Percentiles rank a stretch among this genome's conserved stretches.
Evolutionary conservation across 2,329 filamentous ascomycete species (phyloP).

Genomic region (Penicillium rolfsii): DNA sequence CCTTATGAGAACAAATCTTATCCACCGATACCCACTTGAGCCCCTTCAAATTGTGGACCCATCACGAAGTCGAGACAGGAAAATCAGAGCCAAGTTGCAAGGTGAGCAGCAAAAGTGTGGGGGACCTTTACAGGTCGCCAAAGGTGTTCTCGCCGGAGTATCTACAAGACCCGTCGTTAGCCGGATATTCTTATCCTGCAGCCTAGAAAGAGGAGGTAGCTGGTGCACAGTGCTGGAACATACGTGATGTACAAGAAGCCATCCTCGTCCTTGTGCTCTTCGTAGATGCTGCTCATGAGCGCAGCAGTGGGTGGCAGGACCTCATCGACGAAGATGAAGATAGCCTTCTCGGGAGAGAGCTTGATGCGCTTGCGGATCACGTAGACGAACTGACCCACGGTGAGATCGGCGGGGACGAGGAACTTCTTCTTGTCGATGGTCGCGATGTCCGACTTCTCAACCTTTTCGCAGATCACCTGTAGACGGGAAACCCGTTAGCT

Average conservation of each 20-base stretch:
- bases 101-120: conserved; percentile 15
- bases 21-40: conserved; percentile 8
- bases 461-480: conserved; percentile 98
- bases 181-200: conserved; percentile 28
- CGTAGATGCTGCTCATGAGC: conserved; percentile 99
- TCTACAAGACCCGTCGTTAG: conserved; percentile 43
- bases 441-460: conserved; percentile 98
- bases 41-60: conserved; percentile 4
- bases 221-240: conserved; percentile 34
- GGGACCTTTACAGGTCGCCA: conserved; percentile 54
- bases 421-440: conserved; percentile 99
- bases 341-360: conserved; percentile 98
- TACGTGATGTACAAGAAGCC: conserved; percentile 98
- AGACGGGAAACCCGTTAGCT: conserved; percentile 30
- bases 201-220: not conserved
- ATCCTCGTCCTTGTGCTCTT: conserved; percentile 91
- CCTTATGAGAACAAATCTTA: conserved; percentile 18
- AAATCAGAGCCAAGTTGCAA: conserved; percentile 14
- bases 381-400: conserved; percentile 99
- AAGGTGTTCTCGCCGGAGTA: conserved; percentile 99
- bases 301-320: conserved; percentile 94
- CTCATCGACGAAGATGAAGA: conserved; percentile 99
- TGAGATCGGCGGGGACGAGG: conserved; percentile 93
- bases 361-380: conserved; percentile 99
- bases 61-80: conserved; percentile 4